Evolutionary conservation across 2,329 filamentous ascomycete genomes (phyloP), one percentile per base, ranked within the genome.

Genomic region (Xylaria sp.): DNA sequence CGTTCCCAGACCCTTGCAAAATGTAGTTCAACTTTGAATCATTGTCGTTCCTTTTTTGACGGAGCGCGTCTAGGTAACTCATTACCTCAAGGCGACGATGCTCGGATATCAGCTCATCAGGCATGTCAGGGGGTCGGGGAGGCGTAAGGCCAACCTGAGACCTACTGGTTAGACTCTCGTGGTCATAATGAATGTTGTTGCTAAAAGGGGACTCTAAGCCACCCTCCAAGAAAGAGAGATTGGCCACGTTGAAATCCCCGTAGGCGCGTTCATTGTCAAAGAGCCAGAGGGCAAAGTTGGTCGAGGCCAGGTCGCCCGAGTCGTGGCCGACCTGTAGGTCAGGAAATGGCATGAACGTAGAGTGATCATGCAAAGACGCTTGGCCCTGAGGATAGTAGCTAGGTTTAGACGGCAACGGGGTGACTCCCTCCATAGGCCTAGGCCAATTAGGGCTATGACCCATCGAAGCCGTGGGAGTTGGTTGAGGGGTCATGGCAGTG

Each of bases 131-230:
- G 19, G 80, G 78, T 1, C 80, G 78, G 4, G 82, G 81, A 3
- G 82, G 81, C 0, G 82, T 82, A 14, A 78, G 76, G 61, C 84
- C 83, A 4, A 84, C 76, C 42, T 85, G 82, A 2, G 84, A 85
- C 8, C 79, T 77, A 64, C 83, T 85, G 0, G 82, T 81, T 3
- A 85, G 77, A 0, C 84, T 85, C 69, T 86, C 84, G 60, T 84
- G 83, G 67, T 86, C 84, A 69, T 85, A 85, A 62, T 82, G 81
- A 32, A 85, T 83, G 63, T 82, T 82, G 73, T 82, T 85, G 75
- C 85, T 85, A 65, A 86, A 84, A 0, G 83, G 80, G 1, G 84
- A 85, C 74, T 86, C 84, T 11, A 86, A 77, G 2, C 84, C 84
- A 21, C 82, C 82, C 54, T 86, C 84, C 4, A 83, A 72, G 64